Evolutionary conservation across 1,284 basidiomycete species (phyloP), one percentile per base, ranked within the genome.

Genomic region (Ganoderma resinaceum): DNA sequence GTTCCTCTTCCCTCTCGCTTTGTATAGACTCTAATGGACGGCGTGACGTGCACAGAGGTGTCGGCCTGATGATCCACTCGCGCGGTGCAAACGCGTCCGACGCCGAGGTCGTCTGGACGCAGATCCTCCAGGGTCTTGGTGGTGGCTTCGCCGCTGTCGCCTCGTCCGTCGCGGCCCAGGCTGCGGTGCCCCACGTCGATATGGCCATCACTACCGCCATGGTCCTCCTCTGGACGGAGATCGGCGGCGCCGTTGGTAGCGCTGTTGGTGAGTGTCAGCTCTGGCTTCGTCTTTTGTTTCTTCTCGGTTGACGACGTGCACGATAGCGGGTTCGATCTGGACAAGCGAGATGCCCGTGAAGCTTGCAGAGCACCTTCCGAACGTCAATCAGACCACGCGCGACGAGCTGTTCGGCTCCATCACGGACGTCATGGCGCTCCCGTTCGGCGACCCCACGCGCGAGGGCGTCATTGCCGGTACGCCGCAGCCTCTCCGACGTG

Each of bases 121-220:
- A 95, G 77, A 81, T 95, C 62, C 82, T 95, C 43, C 92, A 94
- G 80, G 93, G 93, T 63, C 80, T 91, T 20, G 94, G 93, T 18
- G 93, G 93, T 31, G 95, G 94, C 29, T 87, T 95, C 71, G 90
- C 93, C 0, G 86, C 91, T 1, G 84, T 91, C 61, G 82, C 90
- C 7, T 83, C 87, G 6, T 92, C 93, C 78, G 91, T 95, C 66
- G 90, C 88, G 46, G 90, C 93, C 0, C 95, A 96, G 78, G 93
- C 92, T 2, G 84, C 89, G 14, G 94, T 95, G 1, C 83, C 89
- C 0, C 94, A 94, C 76, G 79, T 81, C 35, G 93, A 96, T 73
- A 89, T 96, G 26, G 95, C 93, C 0, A 90, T 92, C 72, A 91
- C 92, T 65, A 96, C 92, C 6, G 95, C 95, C 0, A 84, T 95